Percentiles rank a stretch among this genome's conserved stretches.
These are phyloP conservation scores for Leptosphaerulina australis DNA, from an alignment of 2,329 filamentous ascomycete species.

Conservation along the genomic window DNA sequence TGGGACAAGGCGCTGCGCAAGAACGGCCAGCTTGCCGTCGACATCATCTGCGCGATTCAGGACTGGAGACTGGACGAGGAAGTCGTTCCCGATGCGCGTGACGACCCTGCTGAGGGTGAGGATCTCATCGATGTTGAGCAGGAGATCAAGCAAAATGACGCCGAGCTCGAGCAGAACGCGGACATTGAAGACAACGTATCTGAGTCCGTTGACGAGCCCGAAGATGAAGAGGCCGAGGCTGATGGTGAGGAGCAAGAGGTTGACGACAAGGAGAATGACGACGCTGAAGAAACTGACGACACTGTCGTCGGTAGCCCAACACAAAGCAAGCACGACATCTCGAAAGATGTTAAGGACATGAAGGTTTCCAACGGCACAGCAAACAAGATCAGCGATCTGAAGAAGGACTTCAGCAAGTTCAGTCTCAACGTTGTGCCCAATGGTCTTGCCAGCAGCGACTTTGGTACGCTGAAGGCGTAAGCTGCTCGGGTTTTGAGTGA, in stretches of 20 bases:
- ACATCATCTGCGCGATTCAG: slow-evolving; percentile 61
- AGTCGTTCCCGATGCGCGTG: slow-evolving; percentile 57
- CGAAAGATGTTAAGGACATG: slow-evolving; percentile 6
- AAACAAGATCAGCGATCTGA: slow-evolving; percentile 11
- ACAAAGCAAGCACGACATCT: slow-evolving; percentile 22
- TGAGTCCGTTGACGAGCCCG: slow-evolving; percentile 12
- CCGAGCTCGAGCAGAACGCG: slow-evolving; percentile 34
- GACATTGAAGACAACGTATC: slow-evolving; percentile 32
- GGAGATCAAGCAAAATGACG: slow-evolving; percentile 47
- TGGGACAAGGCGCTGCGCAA: slow-evolving; percentile 62
- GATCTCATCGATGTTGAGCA: slow-evolving; percentile 43
- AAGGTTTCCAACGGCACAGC: slow-evolving; percentile 5
- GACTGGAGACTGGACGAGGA: slow-evolving; percentile 59
- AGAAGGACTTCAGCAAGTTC: slow-evolving; percentile 18
- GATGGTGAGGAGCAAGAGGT: slow-evolving; percentile 25
- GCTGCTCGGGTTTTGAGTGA: too few species aligned
- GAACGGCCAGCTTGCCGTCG: slow-evolving; percentile 62
- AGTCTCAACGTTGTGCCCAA: slow-evolving; percentile 16
- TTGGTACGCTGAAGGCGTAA: slow-evolving; percentile 14
- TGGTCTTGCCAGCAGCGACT: slow-evolving; percentile 15
- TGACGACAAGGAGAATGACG: slow-evolving; percentile 7
- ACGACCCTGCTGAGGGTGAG: slow-evolving; percentile 50
- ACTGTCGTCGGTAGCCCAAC: slow-evolving; percentile 19
- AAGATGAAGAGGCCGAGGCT: slow-evolving; percentile 36
- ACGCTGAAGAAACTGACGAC: slow-evolving; percentile 17